phyloP scores from a whole-genome alignment of 2,329 filamentous ascomycete species.

The Davidsoniella eucalypti region DNA sequence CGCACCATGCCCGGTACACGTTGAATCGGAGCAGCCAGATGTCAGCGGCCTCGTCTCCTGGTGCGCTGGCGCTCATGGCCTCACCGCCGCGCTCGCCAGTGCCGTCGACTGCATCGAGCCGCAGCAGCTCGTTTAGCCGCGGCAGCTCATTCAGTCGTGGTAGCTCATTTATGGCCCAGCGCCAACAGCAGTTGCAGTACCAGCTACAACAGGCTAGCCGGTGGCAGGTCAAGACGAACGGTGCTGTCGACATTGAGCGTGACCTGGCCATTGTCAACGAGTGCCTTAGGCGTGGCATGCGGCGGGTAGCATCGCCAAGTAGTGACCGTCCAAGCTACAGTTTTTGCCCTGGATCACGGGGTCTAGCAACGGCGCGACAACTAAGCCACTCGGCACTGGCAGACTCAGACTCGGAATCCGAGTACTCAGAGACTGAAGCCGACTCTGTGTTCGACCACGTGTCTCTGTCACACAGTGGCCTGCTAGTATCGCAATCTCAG shows the following conservation, averaged over 20 bases:
- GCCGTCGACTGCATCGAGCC: too few relatives aligned
- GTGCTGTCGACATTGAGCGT: conserved; percentile 8
- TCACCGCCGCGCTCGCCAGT: too few relatives aligned
- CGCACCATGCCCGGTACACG: too few relatives aligned
- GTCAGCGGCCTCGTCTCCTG: too few relatives aligned
- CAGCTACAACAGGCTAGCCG: neutral
- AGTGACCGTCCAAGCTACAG: neutral
- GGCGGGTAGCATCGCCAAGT: neutral
- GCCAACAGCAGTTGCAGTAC: neutral
- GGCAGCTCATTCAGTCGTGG: too few relatives aligned
- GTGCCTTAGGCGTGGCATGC: conserved; percentile 8
- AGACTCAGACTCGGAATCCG: neutral
- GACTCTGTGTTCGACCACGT: neutral
- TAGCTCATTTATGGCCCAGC: neutral
- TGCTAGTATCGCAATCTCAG: neutral
- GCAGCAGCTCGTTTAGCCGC: too few relatives aligned
- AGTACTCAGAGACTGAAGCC: neutral
- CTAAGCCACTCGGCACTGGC: neutral
- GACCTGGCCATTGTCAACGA: conserved; percentile 5
- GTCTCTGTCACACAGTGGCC: neutral
- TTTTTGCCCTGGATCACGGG: too few relatives aligned
- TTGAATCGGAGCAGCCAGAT: too few relatives aligned
- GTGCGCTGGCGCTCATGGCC: too few relatives aligned
- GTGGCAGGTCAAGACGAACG: neutral
- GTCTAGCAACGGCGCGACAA: too few relatives aligned